These are phyloP conservation scores for Auriscalpium orientale DNA, from an alignment of 768 basidiomycete genomes.

Conservation along the genomic window DNA sequence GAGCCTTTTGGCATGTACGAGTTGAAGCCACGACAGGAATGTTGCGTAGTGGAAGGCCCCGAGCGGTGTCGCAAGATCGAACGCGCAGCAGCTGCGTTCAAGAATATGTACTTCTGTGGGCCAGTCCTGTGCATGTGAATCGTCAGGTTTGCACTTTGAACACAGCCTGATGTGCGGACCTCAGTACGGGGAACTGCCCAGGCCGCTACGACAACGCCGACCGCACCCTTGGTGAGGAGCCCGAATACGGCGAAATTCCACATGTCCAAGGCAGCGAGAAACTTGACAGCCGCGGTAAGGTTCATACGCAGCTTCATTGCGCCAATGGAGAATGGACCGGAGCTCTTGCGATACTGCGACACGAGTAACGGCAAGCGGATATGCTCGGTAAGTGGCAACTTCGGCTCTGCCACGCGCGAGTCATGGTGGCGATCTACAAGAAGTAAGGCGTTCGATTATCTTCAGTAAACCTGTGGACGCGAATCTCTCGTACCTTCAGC, in stretches of 20 bases:
- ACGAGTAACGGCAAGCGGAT: background rate
- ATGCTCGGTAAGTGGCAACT: too few species aligned
- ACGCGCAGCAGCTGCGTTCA: background rate
- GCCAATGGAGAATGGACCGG: background rate
- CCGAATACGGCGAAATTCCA: slow-evolving; percentile 3
- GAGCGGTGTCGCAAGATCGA: background rate
- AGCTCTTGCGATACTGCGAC: background rate
- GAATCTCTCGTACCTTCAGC: too few species aligned
- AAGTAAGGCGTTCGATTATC: too few species aligned
- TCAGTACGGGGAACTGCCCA: too few species aligned
- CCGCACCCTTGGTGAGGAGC: slow-evolving; percentile 1
- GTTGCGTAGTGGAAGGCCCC: background rate
- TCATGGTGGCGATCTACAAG: too few species aligned
- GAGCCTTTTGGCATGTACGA: background rate
- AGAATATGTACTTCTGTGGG: background rate
- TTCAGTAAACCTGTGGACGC: too few species aligned
- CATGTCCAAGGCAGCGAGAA: background rate
- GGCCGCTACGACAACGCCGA: background rate
- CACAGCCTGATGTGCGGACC: background rate
- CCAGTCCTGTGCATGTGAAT: background rate
- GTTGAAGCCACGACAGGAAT: background rate
- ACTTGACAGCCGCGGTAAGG: background rate
- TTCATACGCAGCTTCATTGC: background rate
- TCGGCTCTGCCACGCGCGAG: too few species aligned
- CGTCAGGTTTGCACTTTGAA: background rate